phyloP scores from a whole-genome alignment of 495 filamentous ascomycete species.

The Lasiosphaeris hirsuta region DNA sequence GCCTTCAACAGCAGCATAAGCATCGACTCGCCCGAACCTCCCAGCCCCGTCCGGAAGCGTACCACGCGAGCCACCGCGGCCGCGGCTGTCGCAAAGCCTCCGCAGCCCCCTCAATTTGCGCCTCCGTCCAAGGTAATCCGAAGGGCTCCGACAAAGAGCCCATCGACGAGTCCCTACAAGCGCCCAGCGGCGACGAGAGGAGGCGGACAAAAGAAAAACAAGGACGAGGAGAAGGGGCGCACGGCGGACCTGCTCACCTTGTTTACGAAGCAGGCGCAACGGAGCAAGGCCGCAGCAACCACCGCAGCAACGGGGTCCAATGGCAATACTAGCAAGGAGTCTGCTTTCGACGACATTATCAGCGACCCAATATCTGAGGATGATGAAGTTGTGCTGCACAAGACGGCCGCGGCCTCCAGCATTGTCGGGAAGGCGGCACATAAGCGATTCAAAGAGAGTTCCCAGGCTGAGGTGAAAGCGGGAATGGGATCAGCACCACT shows the following conservation, averaged over 20 bases:
- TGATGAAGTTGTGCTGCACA: slow-evolving; percentile 43
- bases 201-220: slow-evolving; percentile 31
- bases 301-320: slow-evolving; percentile 5
- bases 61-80: slow-evolving; percentile 22
- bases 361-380: slow-evolving; percentile 52
- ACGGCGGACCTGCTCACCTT: slow-evolving; percentile 48
- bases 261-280: slow-evolving; percentile 52
- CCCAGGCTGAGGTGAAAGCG: slow-evolving; percentile 4
- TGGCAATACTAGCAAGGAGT: slow-evolving; percentile 6
- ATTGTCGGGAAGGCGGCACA: slow-evolving; percentile 43
- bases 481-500: slow-evolving; percentile 1
- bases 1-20: slow-evolving; percentile 13
- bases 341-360: slow-evolving; percentile 43
- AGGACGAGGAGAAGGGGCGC: slow-evolving; percentile 41
- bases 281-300: slow-evolving; percentile 22
- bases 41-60: slow-evolving; percentile 34
- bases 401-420: slow-evolving; percentile 37
- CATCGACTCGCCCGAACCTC: slow-evolving; percentile 20
- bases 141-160: slow-evolving; percentile 28
- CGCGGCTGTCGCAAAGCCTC: slow-evolving; percentile 14
- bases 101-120: slow-evolving; percentile 15
- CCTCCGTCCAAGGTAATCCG: slow-evolving; percentile 7
- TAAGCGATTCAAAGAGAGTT: slow-evolving; percentile 37
- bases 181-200: slow-evolving; percentile 7
- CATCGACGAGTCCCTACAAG: slow-evolving; percentile 52